These are phyloP conservation scores for Silene coronaria DNA, from an alignment of 179 eudicot species.

Conservation along the genomic window DNA sequence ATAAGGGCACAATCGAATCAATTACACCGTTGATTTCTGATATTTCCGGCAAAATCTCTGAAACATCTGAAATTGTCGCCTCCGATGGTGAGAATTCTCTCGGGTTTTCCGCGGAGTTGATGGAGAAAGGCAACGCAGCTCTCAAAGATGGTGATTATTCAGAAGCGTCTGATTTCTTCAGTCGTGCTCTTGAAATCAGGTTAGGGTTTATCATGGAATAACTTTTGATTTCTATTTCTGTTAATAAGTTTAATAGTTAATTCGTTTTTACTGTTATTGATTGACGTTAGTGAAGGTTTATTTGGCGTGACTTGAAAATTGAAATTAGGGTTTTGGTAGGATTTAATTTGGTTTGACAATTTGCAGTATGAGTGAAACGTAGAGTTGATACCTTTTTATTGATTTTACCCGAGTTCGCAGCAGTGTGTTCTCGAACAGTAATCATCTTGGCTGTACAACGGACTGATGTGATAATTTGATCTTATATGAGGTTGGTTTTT, in stretches of 20 bases:
- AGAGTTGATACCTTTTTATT: no score
- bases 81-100: constrained; percentile 34
- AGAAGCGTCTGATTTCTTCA: constrained; percentile 71
- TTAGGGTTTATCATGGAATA: constrained; percentile 23
- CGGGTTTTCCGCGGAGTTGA: constrained; percentile 54
- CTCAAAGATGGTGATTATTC: constrained; percentile 52
- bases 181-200: constrained; percentile 96
- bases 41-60: constrained; percentile 27
- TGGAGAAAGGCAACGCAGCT: constrained; percentile 50
- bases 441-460: no score
- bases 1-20: constrained; percentile 22
- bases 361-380: no score
- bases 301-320: not conserved
- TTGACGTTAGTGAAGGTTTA: not conserved
- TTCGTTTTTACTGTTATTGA: not conserved
- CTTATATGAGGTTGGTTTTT: no score
- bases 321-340: not conserved
- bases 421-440: no score
- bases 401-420: not conserved
- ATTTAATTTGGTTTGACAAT: not conserved
- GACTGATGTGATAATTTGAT: no score
- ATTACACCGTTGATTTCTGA: constrained; percentile 24
- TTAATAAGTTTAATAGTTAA: not conserved
- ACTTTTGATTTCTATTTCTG: no score
- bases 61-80: constrained; percentile 27